Conservation (phyloP, 257 asterid species). For the Rhazya stricta region DNA sequence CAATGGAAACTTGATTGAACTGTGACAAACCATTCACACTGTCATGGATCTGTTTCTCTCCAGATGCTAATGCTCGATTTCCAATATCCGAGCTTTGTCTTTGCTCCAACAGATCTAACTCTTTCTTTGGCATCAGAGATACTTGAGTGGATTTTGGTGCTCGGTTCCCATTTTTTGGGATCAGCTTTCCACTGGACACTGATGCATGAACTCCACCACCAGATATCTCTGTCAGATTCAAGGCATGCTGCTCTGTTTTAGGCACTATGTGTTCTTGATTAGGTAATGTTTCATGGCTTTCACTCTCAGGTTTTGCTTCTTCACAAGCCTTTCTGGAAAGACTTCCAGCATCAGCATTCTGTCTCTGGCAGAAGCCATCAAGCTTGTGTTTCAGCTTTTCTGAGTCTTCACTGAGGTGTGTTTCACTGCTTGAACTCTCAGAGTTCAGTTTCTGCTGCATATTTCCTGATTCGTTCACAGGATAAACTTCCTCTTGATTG, state of each 20-base stretch:
- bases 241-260: background rate
- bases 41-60: conserved; percentile 27
- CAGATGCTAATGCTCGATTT: background rate
- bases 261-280: conserved; percentile 4
- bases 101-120: conserved; percentile 7
- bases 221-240: background rate
- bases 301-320: conserved; percentile 4
- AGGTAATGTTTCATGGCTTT: background rate
- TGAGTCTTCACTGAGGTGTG: background rate
- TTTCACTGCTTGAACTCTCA: conserved; percentile 2
- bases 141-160: conserved; percentile 4
- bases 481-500: conserved; percentile 25
- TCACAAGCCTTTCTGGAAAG: background rate
- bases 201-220: background rate
- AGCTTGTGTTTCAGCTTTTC: background rate
- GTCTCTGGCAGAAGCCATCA: conserved; percentile 1
- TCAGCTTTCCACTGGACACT: conserved; percentile 3
- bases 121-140: conserved; percentile 8
- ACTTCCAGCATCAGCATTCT: background rate
- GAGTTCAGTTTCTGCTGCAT: conserved; percentile 15
- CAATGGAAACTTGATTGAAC: conserved; percentile 30
- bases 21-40: conserved; percentile 28
- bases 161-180: conserved; percentile 4
- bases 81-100: conserved; percentile 4
- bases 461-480: conserved; percentile 24